Conservation (phyloP, 148 eudicot species). For the Mesembryanthemum crystallinum region DNA sequence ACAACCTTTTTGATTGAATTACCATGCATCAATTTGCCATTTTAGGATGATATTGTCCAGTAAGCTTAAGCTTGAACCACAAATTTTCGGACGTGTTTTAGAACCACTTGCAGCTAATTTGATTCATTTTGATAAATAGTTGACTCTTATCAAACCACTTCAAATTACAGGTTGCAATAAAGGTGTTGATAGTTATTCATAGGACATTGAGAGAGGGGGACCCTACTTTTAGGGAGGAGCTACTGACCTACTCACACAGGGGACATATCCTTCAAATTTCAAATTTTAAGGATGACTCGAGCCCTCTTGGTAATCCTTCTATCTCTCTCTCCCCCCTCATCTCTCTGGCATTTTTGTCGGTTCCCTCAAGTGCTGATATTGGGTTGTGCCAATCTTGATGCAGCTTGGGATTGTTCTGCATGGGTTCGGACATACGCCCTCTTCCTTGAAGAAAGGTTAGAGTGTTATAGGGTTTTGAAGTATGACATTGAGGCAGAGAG, state of each 20-base stretch:
- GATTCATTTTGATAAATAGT: not conserved
- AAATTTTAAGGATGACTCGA: conserved; percentile 93
- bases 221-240: conserved; percentile 89
- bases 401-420: conserved; percentile 99
- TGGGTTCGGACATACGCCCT: conserved; percentile 94
- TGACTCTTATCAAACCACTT: not conserved
- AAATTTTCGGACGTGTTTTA: not conserved
- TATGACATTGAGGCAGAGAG: conserved; percentile 85
- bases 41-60: not conserved
- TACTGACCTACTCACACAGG: conserved; percentile 67
- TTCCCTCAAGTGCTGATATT: not conserved
- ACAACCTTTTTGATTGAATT: not conserved
- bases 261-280: conserved; percentile 75
- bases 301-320: conserved; percentile 64
- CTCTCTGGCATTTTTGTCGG: not conserved
- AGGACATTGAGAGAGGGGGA: conserved; percentile 90
- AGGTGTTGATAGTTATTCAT: conserved; percentile 84
- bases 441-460: conserved; percentile 87
- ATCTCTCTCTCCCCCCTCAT: not conserved
- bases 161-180: conserved; percentile 73
- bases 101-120: not conserved
- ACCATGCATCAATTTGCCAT: not conserved
- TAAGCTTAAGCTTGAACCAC: not conserved
- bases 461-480: conserved; percentile 74
- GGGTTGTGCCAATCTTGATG: conserved; percentile 10